Percentiles rank a stretch among this genome's conserved stretches.
These are phyloP conservation scores for Pittosporum tobira DNA, from an alignment of 129 eudicot genomes.

Conservation along the genomic window DNA sequence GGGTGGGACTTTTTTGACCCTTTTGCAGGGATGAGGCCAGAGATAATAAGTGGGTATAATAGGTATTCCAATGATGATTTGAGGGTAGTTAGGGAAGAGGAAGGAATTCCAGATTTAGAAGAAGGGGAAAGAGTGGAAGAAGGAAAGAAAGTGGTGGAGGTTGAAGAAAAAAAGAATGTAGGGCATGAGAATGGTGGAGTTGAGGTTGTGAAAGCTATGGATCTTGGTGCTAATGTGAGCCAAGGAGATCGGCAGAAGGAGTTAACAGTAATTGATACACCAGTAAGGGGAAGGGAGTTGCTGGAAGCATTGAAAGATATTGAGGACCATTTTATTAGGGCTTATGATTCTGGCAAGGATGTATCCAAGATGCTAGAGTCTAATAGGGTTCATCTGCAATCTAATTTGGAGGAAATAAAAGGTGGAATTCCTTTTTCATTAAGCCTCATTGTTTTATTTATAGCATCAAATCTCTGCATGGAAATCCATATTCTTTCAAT, in stretches of 20 bases:
- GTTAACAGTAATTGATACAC: slow-evolving; percentile 61
- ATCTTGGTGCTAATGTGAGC: slow-evolving; percentile 37
- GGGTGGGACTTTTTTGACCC: slow-evolving; percentile 99
- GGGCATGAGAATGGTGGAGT: slow-evolving; percentile 16
- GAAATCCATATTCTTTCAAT: background rate
- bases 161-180: slow-evolving; percentile 23
- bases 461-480: background rate
- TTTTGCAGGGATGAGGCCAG: slow-evolving; percentile 58
- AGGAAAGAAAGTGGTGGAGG: slow-evolving; percentile 28
- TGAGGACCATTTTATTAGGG: slow-evolving; percentile 79
- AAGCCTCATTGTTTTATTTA: background rate
- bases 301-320: slow-evolving; percentile 87
- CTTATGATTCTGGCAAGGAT: slow-evolving; percentile 82
- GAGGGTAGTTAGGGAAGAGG: slow-evolving; percentile 85
- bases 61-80: slow-evolving; percentile 74
- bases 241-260: slow-evolving; percentile 45
- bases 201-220: slow-evolving; percentile 32
- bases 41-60: slow-evolving; percentile 46
- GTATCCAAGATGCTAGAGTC: slow-evolving; percentile 89
- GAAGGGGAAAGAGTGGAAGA: slow-evolving; percentile 45
- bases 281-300: slow-evolving; percentile 81
- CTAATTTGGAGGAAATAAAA: slow-evolving; percentile 83
- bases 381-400: slow-evolving; percentile 67
- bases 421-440: slow-evolving; percentile 27
- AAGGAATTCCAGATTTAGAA: slow-evolving; percentile 93